Evolutionary conservation across 1,139 yeast species (phyloP).

Genomic region (Yamadazyma sp.): DNA sequence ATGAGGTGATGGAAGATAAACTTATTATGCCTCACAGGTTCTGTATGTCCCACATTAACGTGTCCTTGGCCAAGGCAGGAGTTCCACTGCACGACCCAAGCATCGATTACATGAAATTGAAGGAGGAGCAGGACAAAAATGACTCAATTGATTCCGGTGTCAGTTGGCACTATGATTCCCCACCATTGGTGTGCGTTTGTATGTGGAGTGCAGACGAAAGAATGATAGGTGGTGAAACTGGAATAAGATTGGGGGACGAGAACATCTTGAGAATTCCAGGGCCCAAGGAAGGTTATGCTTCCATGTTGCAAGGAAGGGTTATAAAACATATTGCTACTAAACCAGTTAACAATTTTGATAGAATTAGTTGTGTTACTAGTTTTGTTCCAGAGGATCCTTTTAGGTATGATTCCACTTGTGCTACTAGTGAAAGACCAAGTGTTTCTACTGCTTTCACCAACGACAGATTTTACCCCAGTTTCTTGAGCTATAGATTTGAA

Average conservation of each 20-base stretch:
- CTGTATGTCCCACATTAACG: conserved; percentile 27
- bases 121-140: conserved; percentile 13
- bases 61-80: conserved; percentile 18
- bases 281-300: conserved; percentile 30
- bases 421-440: conserved; percentile 42
- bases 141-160: conserved; percentile 13
- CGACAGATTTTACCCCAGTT: conserved; percentile 43
- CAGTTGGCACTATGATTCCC: conserved; percentile 33
- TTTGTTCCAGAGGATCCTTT: conserved; percentile 42
- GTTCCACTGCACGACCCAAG: conserved; percentile 11
- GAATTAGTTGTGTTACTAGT: conserved; percentile 41
- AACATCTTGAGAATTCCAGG: conserved; percentile 13
- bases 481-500: conserved; percentile 38
- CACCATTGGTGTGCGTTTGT: conserved; percentile 33
- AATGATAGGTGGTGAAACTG: conserved; percentile 37
- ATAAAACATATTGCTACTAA: conserved; percentile 23
- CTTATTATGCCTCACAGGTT: conserved; percentile 23
- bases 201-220: conserved; percentile 31
- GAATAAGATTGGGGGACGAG: conserved; percentile 27
- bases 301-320: conserved; percentile 46
- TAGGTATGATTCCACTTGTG: conserved; percentile 36
- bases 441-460: conserved; percentile 33
- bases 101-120: conserved; percentile 10
- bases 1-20: conserved; percentile 21
- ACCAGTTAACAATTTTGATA: conserved; percentile 30